Conservation (phyloP, 2,329 filamentous ascomycete species). For the Colletotrichum gloeosporioides region DNA sequence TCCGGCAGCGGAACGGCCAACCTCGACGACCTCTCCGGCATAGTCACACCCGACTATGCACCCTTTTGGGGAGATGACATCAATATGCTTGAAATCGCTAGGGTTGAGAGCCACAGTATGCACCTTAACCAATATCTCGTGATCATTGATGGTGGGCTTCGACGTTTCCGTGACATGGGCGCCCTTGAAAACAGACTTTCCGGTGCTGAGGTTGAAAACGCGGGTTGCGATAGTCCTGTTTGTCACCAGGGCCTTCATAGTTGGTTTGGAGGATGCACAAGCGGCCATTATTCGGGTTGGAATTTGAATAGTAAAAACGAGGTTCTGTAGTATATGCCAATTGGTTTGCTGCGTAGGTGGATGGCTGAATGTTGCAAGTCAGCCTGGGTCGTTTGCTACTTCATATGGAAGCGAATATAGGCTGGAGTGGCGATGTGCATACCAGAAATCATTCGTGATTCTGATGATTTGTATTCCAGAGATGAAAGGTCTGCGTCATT, state of each 20-base stretch:
- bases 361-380: background rate
- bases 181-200: constrained; percentile 26
- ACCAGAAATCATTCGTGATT: background rate
- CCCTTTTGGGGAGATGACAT: constrained; percentile 30
- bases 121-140: constrained; percentile 33
- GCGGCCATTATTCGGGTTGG: background rate
- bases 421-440: background rate
- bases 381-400: background rate
- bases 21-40: constrained; percentile 35
- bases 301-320: background rate
- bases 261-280: background rate
- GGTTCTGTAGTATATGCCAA: background rate
- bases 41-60: constrained; percentile 33
- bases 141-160: background rate
- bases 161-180: background rate
- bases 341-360: background rate
- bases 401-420: background rate
- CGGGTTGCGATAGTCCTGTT: background rate
- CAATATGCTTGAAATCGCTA: constrained; percentile 35
- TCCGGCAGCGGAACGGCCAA: constrained; percentile 25
- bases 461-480: background rate
- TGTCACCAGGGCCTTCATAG: constrained; percentile 25
- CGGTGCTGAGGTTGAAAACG: constrained; percentile 3
- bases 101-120: constrained; percentile 36
- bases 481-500: background rate